These are phyloP conservation scores for Spiraea crenata DNA, from an alignment of 331 rosid genomes.

Conservation along the genomic window DNA sequence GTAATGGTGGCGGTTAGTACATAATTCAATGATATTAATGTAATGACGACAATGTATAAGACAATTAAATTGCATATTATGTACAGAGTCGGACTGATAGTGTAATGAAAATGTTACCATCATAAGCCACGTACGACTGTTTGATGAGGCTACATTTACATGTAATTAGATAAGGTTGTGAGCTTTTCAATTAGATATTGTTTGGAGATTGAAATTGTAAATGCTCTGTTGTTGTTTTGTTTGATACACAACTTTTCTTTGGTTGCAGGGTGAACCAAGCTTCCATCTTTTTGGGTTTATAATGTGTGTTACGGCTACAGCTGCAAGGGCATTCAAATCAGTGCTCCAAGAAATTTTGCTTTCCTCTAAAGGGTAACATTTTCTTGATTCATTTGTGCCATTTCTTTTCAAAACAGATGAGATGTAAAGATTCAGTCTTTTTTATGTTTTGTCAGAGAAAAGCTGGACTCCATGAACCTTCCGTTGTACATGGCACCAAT, in stretches of 20 bases:
- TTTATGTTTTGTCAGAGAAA: constrained; percentile 37
- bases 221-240: not conserved
- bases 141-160: too few species aligned
- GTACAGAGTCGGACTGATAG: too few species aligned
- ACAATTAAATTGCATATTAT: too few species aligned
- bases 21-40: too few species aligned
- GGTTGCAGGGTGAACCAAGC: constrained; percentile 23
- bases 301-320: constrained; percentile 20
- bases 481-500: constrained; percentile 67
- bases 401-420: not conserved
- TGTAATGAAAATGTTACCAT: too few species aligned
- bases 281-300: constrained; percentile 22
- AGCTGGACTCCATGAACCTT: constrained; percentile 58
- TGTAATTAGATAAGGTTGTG: too few species aligned
- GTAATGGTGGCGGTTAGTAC: too few species aligned
- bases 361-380: constrained; percentile 52
- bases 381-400: not conserved
- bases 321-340: constrained; percentile 28
- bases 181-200: not conserved
- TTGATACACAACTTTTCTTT: not conserved
- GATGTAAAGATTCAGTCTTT: not conserved
- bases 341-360: constrained; percentile 55
- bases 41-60: too few species aligned
- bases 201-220: not conserved
- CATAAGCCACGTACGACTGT: too few species aligned